These are phyloP conservation scores for Diaporthe amygdali DNA, from an alignment of 2,329 filamentous ascomycete species.

Conservation along the genomic window DNA sequence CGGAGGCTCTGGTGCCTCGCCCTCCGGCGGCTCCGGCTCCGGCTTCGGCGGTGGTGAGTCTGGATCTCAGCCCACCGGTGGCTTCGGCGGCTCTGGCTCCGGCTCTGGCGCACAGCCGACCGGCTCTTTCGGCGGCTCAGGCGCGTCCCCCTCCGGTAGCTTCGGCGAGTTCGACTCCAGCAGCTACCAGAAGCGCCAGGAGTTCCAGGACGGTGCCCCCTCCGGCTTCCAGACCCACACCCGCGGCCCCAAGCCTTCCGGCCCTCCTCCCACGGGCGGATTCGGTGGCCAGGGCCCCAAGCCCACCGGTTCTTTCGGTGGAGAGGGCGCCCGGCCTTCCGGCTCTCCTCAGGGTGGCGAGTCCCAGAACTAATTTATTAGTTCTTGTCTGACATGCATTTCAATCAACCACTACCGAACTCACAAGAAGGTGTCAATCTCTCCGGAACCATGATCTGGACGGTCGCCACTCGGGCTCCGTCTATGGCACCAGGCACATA, in stretches of 20 bases:
- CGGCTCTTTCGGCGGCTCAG: slow-evolving; percentile 8
- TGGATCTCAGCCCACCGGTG: slow-evolving; percentile 3
- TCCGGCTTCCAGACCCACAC: slow-evolving; percentile 15
- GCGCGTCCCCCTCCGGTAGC: neutral
- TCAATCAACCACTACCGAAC: neutral
- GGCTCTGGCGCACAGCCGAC: slow-evolving; percentile 12
- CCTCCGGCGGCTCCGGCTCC: neutral
- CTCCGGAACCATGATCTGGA: no score
- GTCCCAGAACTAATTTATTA: neutral
- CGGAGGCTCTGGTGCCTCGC: neutral
- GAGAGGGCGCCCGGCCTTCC: neutral
- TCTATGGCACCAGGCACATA: neutral
- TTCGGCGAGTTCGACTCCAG: neutral
- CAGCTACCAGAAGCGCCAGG: neutral
- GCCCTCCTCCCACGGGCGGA: neutral
- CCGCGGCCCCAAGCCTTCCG: neutral
- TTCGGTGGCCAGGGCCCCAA: neutral
- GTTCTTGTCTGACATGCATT: neutral
- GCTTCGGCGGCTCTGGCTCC: neutral
- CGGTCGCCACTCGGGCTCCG: no score
- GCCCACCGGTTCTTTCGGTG: neutral
- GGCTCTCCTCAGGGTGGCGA: neutral
- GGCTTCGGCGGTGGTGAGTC: neutral
- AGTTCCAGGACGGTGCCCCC: neutral
- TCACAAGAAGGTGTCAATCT: no score